Evolutionary conservation across 768 basidiomycete genomes (phyloP), one percentile per base, ranked within the genome.

Genomic region (Epithele typhae): DNA sequence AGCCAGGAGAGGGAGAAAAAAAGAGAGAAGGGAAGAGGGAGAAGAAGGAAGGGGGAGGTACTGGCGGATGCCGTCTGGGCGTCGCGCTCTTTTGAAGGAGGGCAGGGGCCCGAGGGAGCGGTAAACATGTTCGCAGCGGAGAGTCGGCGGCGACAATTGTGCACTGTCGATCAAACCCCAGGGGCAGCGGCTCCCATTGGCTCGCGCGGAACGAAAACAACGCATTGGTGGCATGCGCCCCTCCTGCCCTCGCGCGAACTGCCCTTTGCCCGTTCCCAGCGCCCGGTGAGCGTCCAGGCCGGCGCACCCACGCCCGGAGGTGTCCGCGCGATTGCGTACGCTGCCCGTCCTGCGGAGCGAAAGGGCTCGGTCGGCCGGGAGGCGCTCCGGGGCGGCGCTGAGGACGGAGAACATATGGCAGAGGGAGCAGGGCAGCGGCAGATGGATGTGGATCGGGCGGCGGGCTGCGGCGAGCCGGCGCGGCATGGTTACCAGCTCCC

Each of bases 1-100:
- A 64, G 57, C 60, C 64, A 61, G 54, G 51, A 46, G 51, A 47
- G 30, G 37, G 49, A 50, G 53, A 46, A 46, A 52, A 49, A 41
- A 37, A 48, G 43, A 34, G 48, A 44, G 38, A 61, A 67, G 58
- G 53, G 50, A 54, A 45, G 60, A 56, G 59, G 22, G 60, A 50
- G 48, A 46, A 55, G 52, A 50, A 53, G 40, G 46, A 41, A 57
- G 54, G 46, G 52, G 47, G 59, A 23, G 60, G 49, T 48, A 45
- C 54, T 47, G 54, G 52, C 33, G 47, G 39, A 42, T 49, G 54
- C 40, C 46, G 48, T 40, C 39, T 48, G 43, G 45, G 32, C 27
- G 32, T 42, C 24, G 17, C 45, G 34, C 37, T 36, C 7, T 36
- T 36, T 14, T 7, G 17, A 7, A 36, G 35, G 6, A 36, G 35